Base-by-base conservation (phyloP, 352 stramenopile genomes). In the Phytophthora brassicae region DNA sequence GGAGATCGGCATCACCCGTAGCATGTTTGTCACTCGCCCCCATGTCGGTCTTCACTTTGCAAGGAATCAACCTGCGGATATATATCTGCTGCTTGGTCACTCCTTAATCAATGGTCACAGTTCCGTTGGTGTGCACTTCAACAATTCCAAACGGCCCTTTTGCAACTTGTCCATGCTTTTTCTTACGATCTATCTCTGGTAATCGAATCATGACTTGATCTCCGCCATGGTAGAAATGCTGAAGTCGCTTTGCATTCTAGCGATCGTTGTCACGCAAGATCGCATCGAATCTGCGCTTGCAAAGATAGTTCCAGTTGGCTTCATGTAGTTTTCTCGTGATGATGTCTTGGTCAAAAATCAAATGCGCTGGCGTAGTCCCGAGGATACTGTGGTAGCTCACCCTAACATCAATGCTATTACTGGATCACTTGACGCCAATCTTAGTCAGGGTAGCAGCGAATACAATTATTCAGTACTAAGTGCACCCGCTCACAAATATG, bases 251-350 rank as follows among this genome's bases (percentile, higher is more conserved):
- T 4, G 31, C 19, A n/a, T 55, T 55, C 7, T 44, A 17, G 4
- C 48, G 31, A 17, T 55, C 31, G 20, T 55, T 55, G 9, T 55
- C 48, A 3, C 11, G 31, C 8, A 55, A 19, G 31, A 55, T 55
- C 12, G 48, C 48, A 35, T 31, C 48, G 9, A 55, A 55, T 23
- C 29, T 19, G 4, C 33, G 48, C 14, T 55, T 55, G 12, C 6
- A 23, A 13, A 55, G 33, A 16, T 45, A 55, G 16, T 24, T 55
- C 48, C 48, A 55, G 20, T 55, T 55, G 7, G 48, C 48, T 24
- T 45, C 48, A 19, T 55, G 22, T 11, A 55, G 29, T 22, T 55
- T 39, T 14, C 31, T 12, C 2, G 48, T 55, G 6, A 55, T 45
- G 20, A 55, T 17, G 33, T 39, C 33, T 39, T 39, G 9, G 12